phyloP scores from a whole-genome alignment of 768 basidiomycete genomes.

The Boletus reticulatus region DNA sequence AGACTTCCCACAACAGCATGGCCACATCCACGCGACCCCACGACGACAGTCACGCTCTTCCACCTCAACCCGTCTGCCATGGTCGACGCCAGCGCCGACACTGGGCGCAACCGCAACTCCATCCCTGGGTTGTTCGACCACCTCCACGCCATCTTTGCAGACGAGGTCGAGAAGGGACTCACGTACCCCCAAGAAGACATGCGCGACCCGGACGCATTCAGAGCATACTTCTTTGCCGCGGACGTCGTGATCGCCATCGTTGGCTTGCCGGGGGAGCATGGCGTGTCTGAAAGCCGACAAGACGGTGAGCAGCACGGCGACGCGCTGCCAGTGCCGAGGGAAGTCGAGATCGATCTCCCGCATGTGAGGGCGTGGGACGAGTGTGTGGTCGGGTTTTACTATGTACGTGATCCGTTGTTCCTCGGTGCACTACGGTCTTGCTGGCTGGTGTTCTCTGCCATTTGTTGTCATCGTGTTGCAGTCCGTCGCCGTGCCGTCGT shows the following conservation, averaged over 20 bases:
- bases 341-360: slow-evolving; percentile 36
- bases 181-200: slow-evolving; percentile 86
- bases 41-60: slow-evolving; percentile 30
- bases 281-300: too few species aligned
- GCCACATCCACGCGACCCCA: slow-evolving; percentile 29
- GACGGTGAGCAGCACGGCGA: neutral
- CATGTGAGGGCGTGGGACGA: slow-evolving; percentile 59
- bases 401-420: slow-evolving; percentile 44
- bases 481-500: neutral
- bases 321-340: neutral
- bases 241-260: slow-evolving; percentile 72
- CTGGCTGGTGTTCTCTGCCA: neutral
- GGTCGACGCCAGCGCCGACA: neutral
- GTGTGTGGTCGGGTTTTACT: slow-evolving; percentile 75
- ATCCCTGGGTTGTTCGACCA: slow-evolving; percentile 54
- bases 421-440: neutral
- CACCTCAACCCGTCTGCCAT: slow-evolving; percentile 36
- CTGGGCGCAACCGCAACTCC: too few species aligned
- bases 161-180: slow-evolving; percentile 68
- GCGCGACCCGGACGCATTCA: slow-evolving; percentile 54
- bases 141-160: slow-evolving; percentile 61
- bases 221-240: slow-evolving; percentile 72
- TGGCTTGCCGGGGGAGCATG: neutral
- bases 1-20: slow-evolving; percentile 50
- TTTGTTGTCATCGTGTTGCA: too few species aligned